Evolutionary conservation across 169 alveolate species (phyloP).

Genomic region (Cryptosporidium ubiquitum): DNA sequence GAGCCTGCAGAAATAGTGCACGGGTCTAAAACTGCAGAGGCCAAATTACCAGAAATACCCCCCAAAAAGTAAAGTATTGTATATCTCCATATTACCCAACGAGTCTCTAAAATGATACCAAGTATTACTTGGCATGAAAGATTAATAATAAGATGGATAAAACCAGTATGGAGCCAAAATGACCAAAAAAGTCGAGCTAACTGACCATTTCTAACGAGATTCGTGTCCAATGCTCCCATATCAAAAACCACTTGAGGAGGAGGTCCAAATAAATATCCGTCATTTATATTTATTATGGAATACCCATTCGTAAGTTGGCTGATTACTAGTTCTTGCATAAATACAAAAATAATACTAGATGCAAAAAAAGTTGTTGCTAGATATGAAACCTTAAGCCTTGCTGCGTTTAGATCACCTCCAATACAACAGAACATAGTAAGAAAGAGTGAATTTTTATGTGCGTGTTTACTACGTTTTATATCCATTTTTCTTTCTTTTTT

Average conservation of each 20-base stretch:
- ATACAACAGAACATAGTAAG: conserved; percentile 47
- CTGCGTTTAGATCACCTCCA: neutral
- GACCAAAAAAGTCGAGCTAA: conserved; percentile 70
- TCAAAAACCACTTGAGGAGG: conserved; percentile 67
- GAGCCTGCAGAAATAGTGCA: conserved; percentile 74
- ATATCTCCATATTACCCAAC: conserved; percentile 73
- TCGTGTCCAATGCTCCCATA: conserved; percentile 72
- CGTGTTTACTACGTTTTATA: neutral
- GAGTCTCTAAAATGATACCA: conserved; percentile 64
- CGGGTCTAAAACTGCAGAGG: conserved; percentile 70
- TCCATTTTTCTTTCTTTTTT: neutral
- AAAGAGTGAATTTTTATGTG: conserved; percentile 5
- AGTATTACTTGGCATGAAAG: conserved; percentile 52
- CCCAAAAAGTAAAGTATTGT: conserved; percentile 42
- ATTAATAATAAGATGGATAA: conserved; percentile 41
- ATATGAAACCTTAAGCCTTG: conserved; percentile 25
- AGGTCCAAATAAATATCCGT: conserved; percentile 58
- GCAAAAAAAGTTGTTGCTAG: conserved; percentile 55
- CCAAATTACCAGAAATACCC: conserved; percentile 62
- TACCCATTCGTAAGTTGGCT: conserved; percentile 55
- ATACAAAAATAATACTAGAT: conserved; percentile 64
- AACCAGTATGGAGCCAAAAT: conserved; percentile 68
- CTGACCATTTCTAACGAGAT: conserved; percentile 53
- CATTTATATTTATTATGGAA: neutral
- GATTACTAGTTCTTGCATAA: conserved; percentile 60